Conservation (phyloP, 1,284 basidiomycete species). For the Ceratobasidium sp. region DNA sequence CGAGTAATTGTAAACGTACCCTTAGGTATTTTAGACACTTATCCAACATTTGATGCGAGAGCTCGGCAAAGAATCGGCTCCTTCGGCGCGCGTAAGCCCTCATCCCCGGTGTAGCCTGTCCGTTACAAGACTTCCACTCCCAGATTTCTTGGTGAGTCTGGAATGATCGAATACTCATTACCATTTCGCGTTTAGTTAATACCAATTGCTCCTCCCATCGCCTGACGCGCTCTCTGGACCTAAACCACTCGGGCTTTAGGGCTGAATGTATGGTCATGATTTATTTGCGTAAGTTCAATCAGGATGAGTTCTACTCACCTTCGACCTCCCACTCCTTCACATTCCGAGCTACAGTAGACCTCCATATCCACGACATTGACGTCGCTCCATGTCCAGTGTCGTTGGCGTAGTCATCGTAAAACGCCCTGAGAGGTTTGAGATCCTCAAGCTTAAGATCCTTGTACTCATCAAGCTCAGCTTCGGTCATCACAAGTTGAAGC, state of each 20-base stretch:
- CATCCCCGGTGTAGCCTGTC: slow-evolving; percentile 1
- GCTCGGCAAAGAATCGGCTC: not conserved
- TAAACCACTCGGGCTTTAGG: slow-evolving; percentile 39
- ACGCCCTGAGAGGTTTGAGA: not conserved
- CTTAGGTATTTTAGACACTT: not conserved
- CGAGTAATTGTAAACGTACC: too few relatives aligned
- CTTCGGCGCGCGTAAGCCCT: not conserved
- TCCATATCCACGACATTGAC: slow-evolving; percentile 33
- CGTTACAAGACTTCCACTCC: slow-evolving; percentile 4
- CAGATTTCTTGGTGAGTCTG: slow-evolving; percentile 8
- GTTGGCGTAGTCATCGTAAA: not conserved
- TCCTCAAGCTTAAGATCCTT: not conserved
- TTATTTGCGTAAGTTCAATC: too few relatives aligned
- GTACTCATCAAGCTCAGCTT: not conserved
- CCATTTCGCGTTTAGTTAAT: slow-evolving; percentile 34
- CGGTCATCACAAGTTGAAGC: not conserved
- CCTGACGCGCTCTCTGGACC: slow-evolving; percentile 23
- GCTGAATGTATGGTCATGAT: too few relatives aligned
- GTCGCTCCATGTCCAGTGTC: not conserved
- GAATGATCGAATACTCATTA: slow-evolving; percentile 8
- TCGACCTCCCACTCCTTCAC: not conserved
- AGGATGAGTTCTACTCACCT: not conserved
- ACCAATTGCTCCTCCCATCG: slow-evolving; percentile 34
- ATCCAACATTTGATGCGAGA: not conserved
- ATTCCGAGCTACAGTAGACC: not conserved